Evolutionary conservation across 495 filamentous ascomycete genomes (phyloP).

Genomic region (Baudoinia panamericana): DNA sequence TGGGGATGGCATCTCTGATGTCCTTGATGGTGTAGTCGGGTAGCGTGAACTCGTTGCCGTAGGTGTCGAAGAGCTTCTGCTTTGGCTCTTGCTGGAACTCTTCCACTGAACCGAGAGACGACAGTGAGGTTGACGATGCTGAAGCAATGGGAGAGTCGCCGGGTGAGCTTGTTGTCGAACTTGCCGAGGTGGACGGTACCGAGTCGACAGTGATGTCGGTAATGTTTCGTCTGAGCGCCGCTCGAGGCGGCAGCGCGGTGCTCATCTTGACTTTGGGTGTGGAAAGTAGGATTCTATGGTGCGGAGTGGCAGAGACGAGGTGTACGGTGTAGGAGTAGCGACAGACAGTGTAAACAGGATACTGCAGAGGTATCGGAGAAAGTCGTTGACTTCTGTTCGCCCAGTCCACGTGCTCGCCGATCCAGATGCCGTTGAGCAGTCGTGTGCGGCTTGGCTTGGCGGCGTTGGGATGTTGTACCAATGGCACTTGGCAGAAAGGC

Average conservation of each 20-base stretch:
- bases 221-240: conserved; percentile 38
- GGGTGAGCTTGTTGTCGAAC: conserved; percentile 53
- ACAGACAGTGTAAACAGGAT: too few relatives aligned
- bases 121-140: conserved; percentile 78
- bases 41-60: conserved; percentile 61
- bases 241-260: conserved; percentile 39
- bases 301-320: not conserved
- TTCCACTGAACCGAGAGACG: conserved; percentile 63
- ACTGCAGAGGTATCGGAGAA: too few relatives aligned
- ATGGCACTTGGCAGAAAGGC: too few relatives aligned
- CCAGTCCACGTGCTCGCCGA: too few relatives aligned
- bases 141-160: conserved; percentile 58
- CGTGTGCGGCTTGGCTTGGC: too few relatives aligned
- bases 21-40: conserved; percentile 71
- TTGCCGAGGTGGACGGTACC: conserved; percentile 43
- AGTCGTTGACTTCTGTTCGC: too few relatives aligned
- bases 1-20: conserved; percentile 68
- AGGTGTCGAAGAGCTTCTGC: conserved; percentile 43
- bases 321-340: not conserved
- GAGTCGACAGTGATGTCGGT: conserved; percentile 40
- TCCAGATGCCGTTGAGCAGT: too few relatives aligned
- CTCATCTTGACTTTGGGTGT: conserved; percentile 34
- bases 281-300: too few relatives aligned
- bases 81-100: conserved; percentile 31
- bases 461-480: too few relatives aligned